A percentile compares a stretch with the other conserved stretches of the same genome.
These are phyloP conservation scores for Tieghemiomyces parasiticus DNA, from an alignment of 192 early-diverging fungal species.

Conservation along the genomic window DNA sequence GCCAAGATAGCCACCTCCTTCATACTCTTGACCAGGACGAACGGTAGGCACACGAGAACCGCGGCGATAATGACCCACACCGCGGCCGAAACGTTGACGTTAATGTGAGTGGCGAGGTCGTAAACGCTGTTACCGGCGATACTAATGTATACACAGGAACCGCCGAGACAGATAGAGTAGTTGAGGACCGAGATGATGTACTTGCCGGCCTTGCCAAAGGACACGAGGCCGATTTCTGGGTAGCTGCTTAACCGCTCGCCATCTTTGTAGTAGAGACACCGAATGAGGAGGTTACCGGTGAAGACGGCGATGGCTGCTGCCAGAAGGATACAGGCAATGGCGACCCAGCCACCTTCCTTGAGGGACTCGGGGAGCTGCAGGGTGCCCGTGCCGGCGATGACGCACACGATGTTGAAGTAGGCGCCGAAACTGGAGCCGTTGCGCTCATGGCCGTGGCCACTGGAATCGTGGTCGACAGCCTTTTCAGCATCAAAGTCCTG, in stretches of 20 bases:
- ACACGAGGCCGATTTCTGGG: constrained; percentile 45
- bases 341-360: constrained; percentile 63
- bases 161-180: constrained; percentile 46
- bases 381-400: constrained; percentile 67
- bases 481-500: too few species aligned
- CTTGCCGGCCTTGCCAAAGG: constrained; percentile 45
- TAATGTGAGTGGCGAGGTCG: constrained; percentile 28
- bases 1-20: constrained; percentile 57
- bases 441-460: too few species aligned
- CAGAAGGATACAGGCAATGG: constrained; percentile 45
- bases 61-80: constrained; percentile 41
- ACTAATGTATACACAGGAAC: constrained; percentile 46
- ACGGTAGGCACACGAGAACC: constrained; percentile 42
- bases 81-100: constrained; percentile 24
- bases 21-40: constrained; percentile 53
- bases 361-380: constrained; percentile 72
- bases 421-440: constrained; percentile 28
- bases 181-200: constrained; percentile 43
- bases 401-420: constrained; percentile 50
- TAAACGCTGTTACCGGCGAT: constrained; percentile 50
- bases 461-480: too few species aligned
- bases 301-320: constrained; percentile 56
- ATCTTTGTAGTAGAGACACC: constrained; percentile 45
- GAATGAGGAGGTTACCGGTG: constrained; percentile 55
- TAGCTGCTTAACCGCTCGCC: constrained; percentile 36